phyloP scores from a whole-genome alignment of 225 moss, liverwort and hornwort species.

The Marchantia paleacea region DNA sequence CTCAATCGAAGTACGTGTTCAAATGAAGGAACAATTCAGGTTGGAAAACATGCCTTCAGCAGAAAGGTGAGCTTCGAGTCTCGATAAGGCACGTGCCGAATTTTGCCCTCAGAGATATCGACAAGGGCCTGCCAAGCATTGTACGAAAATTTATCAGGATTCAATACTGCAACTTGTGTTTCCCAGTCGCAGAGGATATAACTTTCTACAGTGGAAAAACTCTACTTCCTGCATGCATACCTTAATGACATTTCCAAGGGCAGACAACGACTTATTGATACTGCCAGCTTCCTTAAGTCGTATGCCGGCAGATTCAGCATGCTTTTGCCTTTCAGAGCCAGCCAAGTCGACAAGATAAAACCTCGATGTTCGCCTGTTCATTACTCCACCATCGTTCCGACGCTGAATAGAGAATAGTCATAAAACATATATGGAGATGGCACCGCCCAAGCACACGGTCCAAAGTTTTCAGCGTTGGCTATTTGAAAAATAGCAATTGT shows the following conservation, averaged over 20 bases:
- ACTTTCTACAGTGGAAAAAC: background rate
- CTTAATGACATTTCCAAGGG: conserved; percentile 78
- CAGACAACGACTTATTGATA: conserved; percentile 93
- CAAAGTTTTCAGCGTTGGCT: background rate
- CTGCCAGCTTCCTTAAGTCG: conserved; percentile 97
- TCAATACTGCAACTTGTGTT: background rate
- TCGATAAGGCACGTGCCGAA: conserved; percentile 88
- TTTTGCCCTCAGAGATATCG: conserved; percentile 63
- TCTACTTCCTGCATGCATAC: background rate
- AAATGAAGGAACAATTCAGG: background rate
- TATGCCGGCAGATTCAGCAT: conserved; percentile 91
- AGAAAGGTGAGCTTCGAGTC: conserved; percentile 93
- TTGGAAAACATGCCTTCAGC: conserved; percentile 38
- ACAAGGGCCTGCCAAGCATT: conserved; percentile 30
- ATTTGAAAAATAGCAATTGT: background rate
- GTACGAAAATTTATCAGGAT: background rate
- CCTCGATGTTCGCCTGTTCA: conserved; percentile 75
- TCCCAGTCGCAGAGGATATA: background rate
- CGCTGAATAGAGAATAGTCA: conserved; percentile 29
- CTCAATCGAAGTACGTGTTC: background rate
- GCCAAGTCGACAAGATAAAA: conserved; percentile 93
- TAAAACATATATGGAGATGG: background rate
- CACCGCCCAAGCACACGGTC: background rate
- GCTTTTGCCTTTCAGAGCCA: conserved; percentile 96
- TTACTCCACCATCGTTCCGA: conserved; percentile 89